These are phyloP conservation scores for Phytophthora brassicae DNA, from an alignment of 352 stramenopile genomes.

Conservation along the genomic window DNA sequence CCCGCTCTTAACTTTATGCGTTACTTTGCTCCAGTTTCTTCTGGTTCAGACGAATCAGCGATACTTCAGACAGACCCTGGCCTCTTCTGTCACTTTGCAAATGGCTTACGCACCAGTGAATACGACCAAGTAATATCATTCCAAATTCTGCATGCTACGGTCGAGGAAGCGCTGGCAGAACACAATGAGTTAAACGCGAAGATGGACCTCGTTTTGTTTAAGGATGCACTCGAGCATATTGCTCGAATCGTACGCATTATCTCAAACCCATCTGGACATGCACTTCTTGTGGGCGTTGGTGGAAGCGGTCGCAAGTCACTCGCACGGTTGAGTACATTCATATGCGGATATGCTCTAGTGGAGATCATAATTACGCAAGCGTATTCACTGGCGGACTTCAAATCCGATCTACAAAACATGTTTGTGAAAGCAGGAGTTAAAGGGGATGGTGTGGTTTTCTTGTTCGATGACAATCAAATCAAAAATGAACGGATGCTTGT, in stretches of 20 bases:
- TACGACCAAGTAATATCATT: constrained; percentile 92
- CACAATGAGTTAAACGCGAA: constrained; percentile 93
- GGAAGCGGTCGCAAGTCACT: constrained; percentile 94
- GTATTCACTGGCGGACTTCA: constrained; percentile 94
- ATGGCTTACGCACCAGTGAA: constrained; percentile 81
- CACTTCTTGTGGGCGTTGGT: constrained; percentile 93
- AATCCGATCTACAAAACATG: constrained; percentile 93
- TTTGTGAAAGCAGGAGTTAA: constrained; percentile 91
- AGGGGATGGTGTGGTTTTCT: constrained; percentile 89
- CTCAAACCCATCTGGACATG: constrained; percentile 92
- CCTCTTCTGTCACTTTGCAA: constrained; percentile 93
- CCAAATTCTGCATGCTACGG: constrained; percentile 55
- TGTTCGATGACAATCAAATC: constrained; percentile 94
- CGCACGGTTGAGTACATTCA: constrained; percentile 88
- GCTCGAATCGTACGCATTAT: constrained; percentile 94
- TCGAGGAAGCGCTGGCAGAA: constrained; percentile 90
- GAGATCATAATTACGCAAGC: constrained; percentile 91
- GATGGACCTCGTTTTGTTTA: constrained; percentile 97
- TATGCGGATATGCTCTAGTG: constrained; percentile 87
- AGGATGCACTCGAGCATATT: constrained; percentile 95
- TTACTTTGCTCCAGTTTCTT: constrained; percentile 77
- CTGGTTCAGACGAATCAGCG: constrained; percentile 19
- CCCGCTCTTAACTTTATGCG: constrained; percentile 87
- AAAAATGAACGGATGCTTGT: constrained; percentile 96
- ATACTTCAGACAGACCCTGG: constrained; percentile 75